These are phyloP conservation scores for Blastobotrys petasosporus DNA, from an alignment of 1,139 yeast species.

Conservation along the genomic window DNA sequence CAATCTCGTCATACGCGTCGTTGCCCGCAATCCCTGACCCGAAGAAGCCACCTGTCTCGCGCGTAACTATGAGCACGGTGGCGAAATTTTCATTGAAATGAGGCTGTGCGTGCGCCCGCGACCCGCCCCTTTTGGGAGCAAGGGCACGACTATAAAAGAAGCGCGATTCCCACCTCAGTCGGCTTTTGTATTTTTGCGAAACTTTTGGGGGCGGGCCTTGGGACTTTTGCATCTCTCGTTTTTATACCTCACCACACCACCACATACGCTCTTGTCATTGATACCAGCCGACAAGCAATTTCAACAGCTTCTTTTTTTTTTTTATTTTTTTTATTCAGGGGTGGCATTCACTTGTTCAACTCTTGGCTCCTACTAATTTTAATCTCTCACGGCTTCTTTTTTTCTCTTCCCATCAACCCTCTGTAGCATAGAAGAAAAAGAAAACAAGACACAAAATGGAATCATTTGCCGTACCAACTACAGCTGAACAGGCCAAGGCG, in stretches of 20 bases:
- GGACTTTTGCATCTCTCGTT: slow-evolving; percentile 6
- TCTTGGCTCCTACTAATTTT: slow-evolving; percentile 11
- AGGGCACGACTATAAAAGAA: slow-evolving; percentile 3
- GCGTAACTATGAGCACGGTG: too few relatives aligned
- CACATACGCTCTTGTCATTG: too few relatives aligned
- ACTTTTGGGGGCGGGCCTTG: slow-evolving; percentile 1
- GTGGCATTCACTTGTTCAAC: slow-evolving; percentile 30
- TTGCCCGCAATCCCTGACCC: too few relatives aligned
- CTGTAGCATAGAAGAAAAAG: slow-evolving; percentile 8
- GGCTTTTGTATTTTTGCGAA: slow-evolving; percentile 1
- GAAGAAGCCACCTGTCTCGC: too few relatives aligned
- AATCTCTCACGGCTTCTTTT: slow-evolving; percentile 4
- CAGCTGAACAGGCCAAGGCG: slow-evolving; percentile 75
- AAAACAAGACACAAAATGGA: slow-evolving; percentile 43
- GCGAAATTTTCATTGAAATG: background rate
- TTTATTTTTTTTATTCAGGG: slow-evolving; percentile 15
- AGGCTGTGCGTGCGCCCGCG: background rate
- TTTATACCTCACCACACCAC: slow-evolving; percentile 1
- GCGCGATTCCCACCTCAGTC: slow-evolving; percentile 3
- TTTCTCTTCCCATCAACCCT: slow-evolving; percentile 6
- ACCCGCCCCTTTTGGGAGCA: too few relatives aligned
- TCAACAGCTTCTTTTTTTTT: background rate
- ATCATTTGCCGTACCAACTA: slow-evolving; percentile 67
- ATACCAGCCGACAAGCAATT: background rate
- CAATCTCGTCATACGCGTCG: too few relatives aligned